A percentile compares a stretch with the other conserved stretches of the same genome.
These are phyloP conservation scores for Fraxinus baroniana DNA, from an alignment of 305 asterid species.

Conservation along the genomic window DNA sequence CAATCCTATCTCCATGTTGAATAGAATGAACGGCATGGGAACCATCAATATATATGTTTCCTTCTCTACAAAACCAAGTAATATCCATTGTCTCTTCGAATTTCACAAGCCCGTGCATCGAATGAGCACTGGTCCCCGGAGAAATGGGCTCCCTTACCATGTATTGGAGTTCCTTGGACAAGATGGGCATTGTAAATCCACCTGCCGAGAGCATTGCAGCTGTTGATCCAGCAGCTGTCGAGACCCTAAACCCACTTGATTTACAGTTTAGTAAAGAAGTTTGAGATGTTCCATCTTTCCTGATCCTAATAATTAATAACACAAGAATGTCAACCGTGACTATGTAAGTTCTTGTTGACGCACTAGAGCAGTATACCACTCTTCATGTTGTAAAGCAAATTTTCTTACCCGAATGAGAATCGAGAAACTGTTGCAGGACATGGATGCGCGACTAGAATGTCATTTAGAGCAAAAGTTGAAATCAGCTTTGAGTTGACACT, in stretches of 20 bases:
- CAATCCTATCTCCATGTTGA: conserved; percentile 71
- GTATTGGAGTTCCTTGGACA: conserved; percentile 79
- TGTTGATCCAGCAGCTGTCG: conserved; percentile 95
- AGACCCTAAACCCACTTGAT: conserved; percentile 91
- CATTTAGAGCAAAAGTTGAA: conserved; percentile 41
- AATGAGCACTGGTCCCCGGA: conserved; percentile 34
- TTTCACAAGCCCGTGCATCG: conserved; percentile 57
- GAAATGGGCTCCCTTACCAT: conserved; percentile 87
- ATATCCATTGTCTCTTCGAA: conserved; percentile 58
- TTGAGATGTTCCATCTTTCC: conserved; percentile 32
- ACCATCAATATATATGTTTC: conserved; percentile 71
- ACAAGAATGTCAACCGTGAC: background rate
- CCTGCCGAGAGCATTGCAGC: conserved; percentile 95
- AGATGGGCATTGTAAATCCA: conserved; percentile 68
- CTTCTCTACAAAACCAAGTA: conserved; percentile 71
- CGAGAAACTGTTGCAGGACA: conserved; percentile 84
- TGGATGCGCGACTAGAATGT: conserved; percentile 65
- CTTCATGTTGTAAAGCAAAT: background rate
- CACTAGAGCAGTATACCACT: background rate
- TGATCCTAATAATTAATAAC: conserved; percentile 32
- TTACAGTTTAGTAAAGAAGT: conserved; percentile 62
- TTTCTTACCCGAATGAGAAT: conserved; percentile 62
- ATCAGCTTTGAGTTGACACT: conserved; percentile 52
- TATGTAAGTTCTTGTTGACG: background rate
- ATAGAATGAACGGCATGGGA: conserved; percentile 62